Evolutionary conservation across 306 rosid genomes (phyloP), one percentile per base, ranked within the genome.

Genomic region (Pterocarpus macrocarpus): DNA sequence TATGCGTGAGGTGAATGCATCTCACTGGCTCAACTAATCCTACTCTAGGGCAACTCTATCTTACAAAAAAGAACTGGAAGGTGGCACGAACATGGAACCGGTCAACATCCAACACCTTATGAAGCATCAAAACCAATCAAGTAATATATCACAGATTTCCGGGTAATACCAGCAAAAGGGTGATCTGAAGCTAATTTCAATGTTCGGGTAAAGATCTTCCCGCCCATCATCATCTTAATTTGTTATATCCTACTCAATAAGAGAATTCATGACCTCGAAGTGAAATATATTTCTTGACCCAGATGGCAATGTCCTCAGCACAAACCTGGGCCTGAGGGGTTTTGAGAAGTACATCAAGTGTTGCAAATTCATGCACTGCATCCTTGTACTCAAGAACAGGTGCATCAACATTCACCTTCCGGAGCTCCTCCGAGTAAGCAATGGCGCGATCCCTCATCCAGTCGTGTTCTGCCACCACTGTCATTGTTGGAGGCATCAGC

Each of bases 391-490:
- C 99, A 28, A 93, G 89, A 71, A 95, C 94, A 22, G 98, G 97
- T 7, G 99, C 90, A 41, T 93, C 98, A 0, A 95, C 96, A 32
- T 90, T 93, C 66, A 91, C 97, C 88, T 90, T 95, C 70, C 99
- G 93, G 44, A 95, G 96, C 87, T 90, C 98, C 90, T 93, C 99
- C 17, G 99, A 90, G 88, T 93, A 95, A 30, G 99, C 99, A 82
- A 95, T 93, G 84, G 99, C 99, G 4, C 98, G 93, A 78, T 95
- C 99, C 83, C 96, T 88, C 99, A 95, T 95, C 98, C 98, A 95
- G 72, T 93, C 99, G 43, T 81, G 97, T 86, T 95, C 97, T 6
- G 99, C 99, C 86, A 93, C 98, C 32, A 95, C 92, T n/a, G 99
- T 95, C 71, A 95, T 86, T 47, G 99, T 95, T 0, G 98, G 99